Conservation (phyloP, 2,329 filamentous ascomycete genomes). For the Aureobasidium melanogenum region DNA sequence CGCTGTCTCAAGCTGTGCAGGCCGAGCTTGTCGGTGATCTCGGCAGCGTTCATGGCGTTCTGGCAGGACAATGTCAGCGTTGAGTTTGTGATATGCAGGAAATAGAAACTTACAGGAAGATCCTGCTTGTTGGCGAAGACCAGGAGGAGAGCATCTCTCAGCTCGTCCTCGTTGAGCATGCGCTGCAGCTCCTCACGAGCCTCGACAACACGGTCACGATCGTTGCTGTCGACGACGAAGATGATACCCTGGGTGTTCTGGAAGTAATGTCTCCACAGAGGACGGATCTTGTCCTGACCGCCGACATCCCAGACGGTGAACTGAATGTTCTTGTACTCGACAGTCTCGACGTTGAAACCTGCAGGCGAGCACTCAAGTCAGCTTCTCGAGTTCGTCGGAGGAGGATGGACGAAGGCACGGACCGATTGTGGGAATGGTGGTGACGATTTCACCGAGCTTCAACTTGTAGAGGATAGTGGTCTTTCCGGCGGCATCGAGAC, state of each 20-base stretch:
- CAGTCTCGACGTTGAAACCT: slow-evolving; percentile 96
- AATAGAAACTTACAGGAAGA: slow-evolving; percentile 59
- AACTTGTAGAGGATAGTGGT: slow-evolving; percentile 99
- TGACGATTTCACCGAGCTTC: slow-evolving; percentile 96
- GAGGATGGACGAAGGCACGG: slow-evolving; percentile 19
- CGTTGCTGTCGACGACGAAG: slow-evolving; percentile 95
- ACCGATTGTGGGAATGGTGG: slow-evolving; percentile 92
- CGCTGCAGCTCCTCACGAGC: slow-evolving; percentile 88
- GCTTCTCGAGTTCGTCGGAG: not conserved
- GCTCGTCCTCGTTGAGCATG: slow-evolving; percentile 96
- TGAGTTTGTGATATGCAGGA: not conserved
- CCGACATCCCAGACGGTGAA: slow-evolving; percentile 99
- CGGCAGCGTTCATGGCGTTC: slow-evolving; percentile 99
- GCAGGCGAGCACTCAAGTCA: slow-evolving; percentile 10
- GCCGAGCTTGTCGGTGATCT: slow-evolving; percentile 99
- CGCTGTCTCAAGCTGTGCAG: slow-evolving; percentile 98
- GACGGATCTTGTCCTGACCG: slow-evolving; percentile 97
- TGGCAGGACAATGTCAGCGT: slow-evolving; percentile 29
- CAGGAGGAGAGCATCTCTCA: slow-evolving; percentile 87
- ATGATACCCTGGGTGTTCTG: slow-evolving; percentile 93
- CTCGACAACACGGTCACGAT: slow-evolving; percentile 84
- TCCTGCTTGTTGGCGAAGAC: slow-evolving; percentile 99
- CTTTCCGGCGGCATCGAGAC: slow-evolving; percentile 95
- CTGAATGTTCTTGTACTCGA: slow-evolving; percentile 98
- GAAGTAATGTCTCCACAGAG: slow-evolving; percentile 96